Evolutionary conservation across 1,284 basidiomycete genomes (phyloP).

Genomic region (Leucoagaricus sp.): DNA sequence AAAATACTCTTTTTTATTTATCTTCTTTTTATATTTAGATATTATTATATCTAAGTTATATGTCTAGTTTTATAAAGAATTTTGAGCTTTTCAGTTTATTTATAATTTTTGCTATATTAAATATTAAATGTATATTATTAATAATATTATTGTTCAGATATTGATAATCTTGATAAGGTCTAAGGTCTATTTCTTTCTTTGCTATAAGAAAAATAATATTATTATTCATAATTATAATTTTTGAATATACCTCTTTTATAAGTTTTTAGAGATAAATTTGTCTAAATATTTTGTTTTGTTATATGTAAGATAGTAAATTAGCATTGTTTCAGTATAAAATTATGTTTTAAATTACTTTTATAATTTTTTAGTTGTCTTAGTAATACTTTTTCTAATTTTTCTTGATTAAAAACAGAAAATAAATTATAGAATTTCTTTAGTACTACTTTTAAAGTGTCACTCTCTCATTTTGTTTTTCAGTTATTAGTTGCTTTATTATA

Average conservation of each 20-base stretch:
- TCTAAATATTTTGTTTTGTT: conserved; percentile 25
- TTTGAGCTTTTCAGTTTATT: conserved; percentile 30
- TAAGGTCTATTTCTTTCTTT: conserved; percentile 13
- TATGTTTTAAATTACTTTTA: conserved; percentile 7
- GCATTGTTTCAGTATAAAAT: neutral
- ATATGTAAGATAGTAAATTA: conserved; percentile 15
- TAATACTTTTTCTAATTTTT: neutral
- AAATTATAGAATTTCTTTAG: conserved; percentile 2
- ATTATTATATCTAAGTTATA: conserved; percentile 24
- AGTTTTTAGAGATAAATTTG: conserved; percentile 31
- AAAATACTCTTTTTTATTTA: conserved; percentile 22
- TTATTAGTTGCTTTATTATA: neutral
- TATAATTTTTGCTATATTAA: conserved; percentile 36
- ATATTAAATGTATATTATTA: conserved; percentile 26
- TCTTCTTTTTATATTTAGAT: conserved; percentile 21
- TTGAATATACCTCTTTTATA: conserved; percentile 25
- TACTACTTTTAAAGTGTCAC: neutral
- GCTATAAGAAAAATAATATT: conserved; percentile 38
- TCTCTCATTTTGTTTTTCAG: neutral
- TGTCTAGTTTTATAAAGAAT: conserved; percentile 26
- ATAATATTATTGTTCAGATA: conserved; percentile 13
- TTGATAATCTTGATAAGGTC: conserved; percentile 14
- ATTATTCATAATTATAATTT: conserved; percentile 30
- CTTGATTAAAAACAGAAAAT: neutral
- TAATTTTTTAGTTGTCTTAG: conserved; percentile 2